Evolutionary conservation across 768 basidiomycete genomes (phyloP).

Genomic region (Galerina sulciceps): DNA sequence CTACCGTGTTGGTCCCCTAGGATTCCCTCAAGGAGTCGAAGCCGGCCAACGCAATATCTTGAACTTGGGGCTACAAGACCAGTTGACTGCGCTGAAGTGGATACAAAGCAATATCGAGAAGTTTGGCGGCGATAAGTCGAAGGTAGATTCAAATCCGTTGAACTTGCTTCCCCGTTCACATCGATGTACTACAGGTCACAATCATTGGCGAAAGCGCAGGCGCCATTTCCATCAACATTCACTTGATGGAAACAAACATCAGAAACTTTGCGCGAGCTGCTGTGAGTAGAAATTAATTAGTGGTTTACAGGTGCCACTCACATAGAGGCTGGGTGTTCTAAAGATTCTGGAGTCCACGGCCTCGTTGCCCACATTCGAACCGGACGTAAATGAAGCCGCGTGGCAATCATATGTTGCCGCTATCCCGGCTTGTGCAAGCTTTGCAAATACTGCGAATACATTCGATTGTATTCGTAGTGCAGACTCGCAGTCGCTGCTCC

Average conservation of each 20-base stretch:
- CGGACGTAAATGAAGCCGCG: slow-evolving; percentile 27
- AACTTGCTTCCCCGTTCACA: not conserved
- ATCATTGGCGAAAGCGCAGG: slow-evolving; percentile 57
- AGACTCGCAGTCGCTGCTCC: slow-evolving; percentile 1
- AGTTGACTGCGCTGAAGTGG: slow-evolving; percentile 49
- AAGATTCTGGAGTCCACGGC: slow-evolving; percentile 41
- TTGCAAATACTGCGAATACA: slow-evolving; percentile 23
- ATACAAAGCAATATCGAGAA: slow-evolving; percentile 57
- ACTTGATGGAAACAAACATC: slow-evolving; percentile 34
- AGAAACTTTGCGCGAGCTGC: slow-evolving; percentile 34
- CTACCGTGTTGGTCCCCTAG: slow-evolving; percentile 47
- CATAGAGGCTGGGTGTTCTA: not conserved
- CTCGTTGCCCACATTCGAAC: slow-evolving; percentile 34
- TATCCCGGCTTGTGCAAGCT: slow-evolving; percentile 30
- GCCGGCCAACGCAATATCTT: slow-evolving; percentile 19
- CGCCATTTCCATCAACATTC: slow-evolving; percentile 41
- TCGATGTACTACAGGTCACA: slow-evolving; percentile 39
- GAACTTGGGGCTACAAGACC: slow-evolving; percentile 49
- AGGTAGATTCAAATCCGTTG: slow-evolving; percentile 5
- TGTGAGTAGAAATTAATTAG: slow-evolving; percentile 5
- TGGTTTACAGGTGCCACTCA: not conserved
- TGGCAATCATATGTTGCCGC: slow-evolving; percentile 39
- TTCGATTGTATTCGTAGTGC: slow-evolving; percentile 33
- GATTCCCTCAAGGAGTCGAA: slow-evolving; percentile 43
- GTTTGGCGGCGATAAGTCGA: slow-evolving; percentile 56